Percentiles rank a stretch among this genome's conserved stretches.
Evolutionary conservation across 169 alveolate species (phyloP).

Genomic region (Plasmodium knowlesi): DNA sequence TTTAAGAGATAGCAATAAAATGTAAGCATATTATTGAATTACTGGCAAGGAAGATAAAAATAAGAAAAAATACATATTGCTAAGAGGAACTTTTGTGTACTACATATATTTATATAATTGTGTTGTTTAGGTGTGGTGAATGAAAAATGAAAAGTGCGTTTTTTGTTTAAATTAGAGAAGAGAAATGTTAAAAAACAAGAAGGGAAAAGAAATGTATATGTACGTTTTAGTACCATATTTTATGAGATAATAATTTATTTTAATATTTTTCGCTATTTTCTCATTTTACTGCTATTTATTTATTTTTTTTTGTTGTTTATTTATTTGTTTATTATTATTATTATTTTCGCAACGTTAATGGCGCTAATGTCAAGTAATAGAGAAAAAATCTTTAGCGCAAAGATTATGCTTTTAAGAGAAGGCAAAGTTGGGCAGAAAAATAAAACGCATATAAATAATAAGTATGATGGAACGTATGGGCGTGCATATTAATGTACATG

Average conservation of each 20-base stretch:
- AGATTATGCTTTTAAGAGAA: slow-evolving; percentile 15
- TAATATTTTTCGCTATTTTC: not conserved
- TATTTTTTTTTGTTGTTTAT: not conserved
- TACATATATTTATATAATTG: not conserved
- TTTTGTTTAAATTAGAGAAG: slow-evolving; percentile 26
- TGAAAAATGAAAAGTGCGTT: not conserved
- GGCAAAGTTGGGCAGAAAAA: not conserved
- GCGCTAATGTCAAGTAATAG: not conserved
- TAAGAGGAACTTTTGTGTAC: not conserved
- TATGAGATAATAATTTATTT: not conserved
- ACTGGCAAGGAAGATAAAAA: not conserved
- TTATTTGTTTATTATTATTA: not conserved
- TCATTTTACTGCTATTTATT: not conserved
- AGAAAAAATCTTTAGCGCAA: slow-evolving; percentile 19
- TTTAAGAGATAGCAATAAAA: not conserved
- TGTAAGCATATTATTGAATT: not conserved
- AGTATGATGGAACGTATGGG: not conserved
- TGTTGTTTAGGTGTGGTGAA: not conserved
- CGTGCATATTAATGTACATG: not conserved
- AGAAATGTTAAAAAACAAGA: not conserved
- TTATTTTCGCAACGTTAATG: not conserved
- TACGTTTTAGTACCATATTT: not conserved
- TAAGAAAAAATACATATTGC: not conserved
- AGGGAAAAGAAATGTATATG: not conserved
- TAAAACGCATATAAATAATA: not conserved